These are phyloP conservation scores for Phylloporus sp. DNA, from an alignment of 768 basidiomycete species.

Conservation along the genomic window DNA sequence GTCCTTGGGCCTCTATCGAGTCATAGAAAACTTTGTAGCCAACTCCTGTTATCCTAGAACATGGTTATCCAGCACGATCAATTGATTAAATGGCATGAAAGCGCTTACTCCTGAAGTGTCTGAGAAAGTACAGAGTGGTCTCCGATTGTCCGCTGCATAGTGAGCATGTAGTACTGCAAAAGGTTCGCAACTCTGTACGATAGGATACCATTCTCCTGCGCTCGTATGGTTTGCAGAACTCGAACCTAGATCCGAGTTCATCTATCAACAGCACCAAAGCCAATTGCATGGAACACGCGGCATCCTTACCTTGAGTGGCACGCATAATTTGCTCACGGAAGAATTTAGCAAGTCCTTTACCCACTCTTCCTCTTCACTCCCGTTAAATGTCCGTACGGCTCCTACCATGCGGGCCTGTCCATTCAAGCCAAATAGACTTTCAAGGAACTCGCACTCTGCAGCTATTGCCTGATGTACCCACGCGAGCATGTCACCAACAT, in stretches of 20 bases:
- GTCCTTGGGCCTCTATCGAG: conserved; percentile 80
- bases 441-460: conserved; percentile 91
- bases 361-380: conserved; percentile 71
- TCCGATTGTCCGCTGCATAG: conserved; percentile 91
- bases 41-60: conserved; percentile 66
- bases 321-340: conserved; percentile 76
- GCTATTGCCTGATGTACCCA: conserved; percentile 98
- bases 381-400: conserved; percentile 51
- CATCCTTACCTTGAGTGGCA: conserved; percentile 79
- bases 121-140: conserved; percentile 71
- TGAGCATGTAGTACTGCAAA: conserved; percentile 90
- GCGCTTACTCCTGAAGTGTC: conserved; percentile 72
- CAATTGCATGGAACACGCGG: too few relatives aligned
- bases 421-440: conserved; percentile 73
- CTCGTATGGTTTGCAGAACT: conserved; percentile 89
- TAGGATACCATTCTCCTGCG: conserved; percentile 90
- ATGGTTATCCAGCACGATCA: not conserved
- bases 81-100: not conserved
- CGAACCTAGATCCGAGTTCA: conserved; percentile 50
- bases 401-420: conserved; percentile 65
- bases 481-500: conserved; percentile 97
- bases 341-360: conserved; percentile 77
- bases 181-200: conserved; percentile 92
- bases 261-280: not conserved
- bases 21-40: conserved; percentile 87